phyloP scores from a whole-genome alignment of 192 early-diverging fungal species.

The Coemansia sp. region DNA sequence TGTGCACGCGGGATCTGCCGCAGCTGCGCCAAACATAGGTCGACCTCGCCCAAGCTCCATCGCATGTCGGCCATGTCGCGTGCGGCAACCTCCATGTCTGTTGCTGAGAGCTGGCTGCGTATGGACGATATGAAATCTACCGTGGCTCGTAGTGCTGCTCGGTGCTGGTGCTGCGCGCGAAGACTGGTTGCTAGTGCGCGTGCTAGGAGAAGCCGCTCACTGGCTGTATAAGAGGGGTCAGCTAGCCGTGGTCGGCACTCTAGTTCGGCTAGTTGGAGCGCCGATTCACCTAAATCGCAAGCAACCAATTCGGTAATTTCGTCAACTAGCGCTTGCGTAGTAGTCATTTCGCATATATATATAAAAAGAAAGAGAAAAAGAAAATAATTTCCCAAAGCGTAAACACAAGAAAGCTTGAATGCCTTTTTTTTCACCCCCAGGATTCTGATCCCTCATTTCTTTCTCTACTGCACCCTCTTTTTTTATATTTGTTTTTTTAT shows the following conservation, averaged over 20 bases:
- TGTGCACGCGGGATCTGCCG: constrained; percentile 48
- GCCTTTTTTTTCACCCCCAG: neutral
- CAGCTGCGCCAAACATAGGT: constrained; percentile 53
- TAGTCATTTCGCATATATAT: neutral
- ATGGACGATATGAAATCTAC: constrained; percentile 38
- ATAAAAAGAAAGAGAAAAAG: constrained; percentile 3
- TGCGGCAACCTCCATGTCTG: constrained; percentile 36
- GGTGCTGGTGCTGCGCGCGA: constrained; percentile 25
- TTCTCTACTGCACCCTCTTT: neutral
- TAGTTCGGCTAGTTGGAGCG: constrained; percentile 48
- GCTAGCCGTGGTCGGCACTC: constrained; percentile 32
- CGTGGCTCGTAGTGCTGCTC: constrained; percentile 24
- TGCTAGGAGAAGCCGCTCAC: constrained; percentile 30
- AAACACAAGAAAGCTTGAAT: no score
- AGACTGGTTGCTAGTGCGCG: constrained; percentile 26
- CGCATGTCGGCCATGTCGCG: constrained; percentile 44
- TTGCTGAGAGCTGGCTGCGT: constrained; percentile 23
- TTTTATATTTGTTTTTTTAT: neutral
- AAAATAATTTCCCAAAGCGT: neutral
- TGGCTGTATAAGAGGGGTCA: constrained; percentile 5
- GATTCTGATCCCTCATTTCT: neutral
- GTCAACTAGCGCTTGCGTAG: constrained; percentile 19
- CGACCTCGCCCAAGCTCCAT: constrained; percentile 43
- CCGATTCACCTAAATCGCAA: constrained; percentile 47
- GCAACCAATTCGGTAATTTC: constrained; percentile 47